These are phyloP conservation scores for Boletus huronensis DNA, from an alignment of 768 basidiomycete genomes.

Conservation along the genomic window DNA sequence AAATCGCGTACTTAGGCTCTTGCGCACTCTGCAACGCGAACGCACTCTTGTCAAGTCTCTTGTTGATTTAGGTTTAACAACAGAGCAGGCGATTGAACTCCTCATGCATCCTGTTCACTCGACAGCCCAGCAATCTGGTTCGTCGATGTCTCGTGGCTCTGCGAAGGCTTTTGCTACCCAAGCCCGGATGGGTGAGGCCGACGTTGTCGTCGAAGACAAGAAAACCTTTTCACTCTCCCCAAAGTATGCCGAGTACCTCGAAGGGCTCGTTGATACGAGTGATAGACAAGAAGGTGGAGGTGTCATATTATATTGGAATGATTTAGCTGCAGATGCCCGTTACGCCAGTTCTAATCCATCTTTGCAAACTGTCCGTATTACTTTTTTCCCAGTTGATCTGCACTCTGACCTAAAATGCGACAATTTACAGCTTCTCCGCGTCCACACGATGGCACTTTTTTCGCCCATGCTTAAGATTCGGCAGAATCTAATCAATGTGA, in stretches of 20 bases:
- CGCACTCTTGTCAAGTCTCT: constrained; percentile 57
- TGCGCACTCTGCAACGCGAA: constrained; percentile 74
- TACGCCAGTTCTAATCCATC: constrained; percentile 53
- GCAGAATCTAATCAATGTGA: constrained; percentile 79
- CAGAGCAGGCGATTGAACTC: constrained; percentile 66
- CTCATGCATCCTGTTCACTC: constrained; percentile 63
- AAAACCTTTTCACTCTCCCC: constrained; percentile 83
- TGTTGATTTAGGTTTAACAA: constrained; percentile 56
- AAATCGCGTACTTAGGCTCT: constrained; percentile 41
- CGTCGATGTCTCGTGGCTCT: constrained; percentile 8
- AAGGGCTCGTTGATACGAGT: constrained; percentile 87
- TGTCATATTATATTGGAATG: constrained; percentile 85
- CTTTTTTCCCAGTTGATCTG: neutral
- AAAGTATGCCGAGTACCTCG: constrained; percentile 32
- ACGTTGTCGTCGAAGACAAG: constrained; percentile 53
- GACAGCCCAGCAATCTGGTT: constrained; percentile 41
- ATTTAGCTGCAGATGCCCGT: constrained; percentile 77
- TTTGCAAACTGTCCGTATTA: constrained; percentile 44
- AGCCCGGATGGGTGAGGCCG: neutral
- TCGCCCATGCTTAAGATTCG: constrained; percentile 74
- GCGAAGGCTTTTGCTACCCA: constrained; percentile 5
- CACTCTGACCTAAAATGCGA: constrained; percentile 1
- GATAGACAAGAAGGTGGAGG: constrained; percentile 77
- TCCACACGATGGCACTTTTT: constrained; percentile 50
- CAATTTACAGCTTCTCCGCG: constrained; percentile 25